Evolutionary conservation across 805 yeast species (phyloP).

Genomic region (Saturnispora bothae): DNA sequence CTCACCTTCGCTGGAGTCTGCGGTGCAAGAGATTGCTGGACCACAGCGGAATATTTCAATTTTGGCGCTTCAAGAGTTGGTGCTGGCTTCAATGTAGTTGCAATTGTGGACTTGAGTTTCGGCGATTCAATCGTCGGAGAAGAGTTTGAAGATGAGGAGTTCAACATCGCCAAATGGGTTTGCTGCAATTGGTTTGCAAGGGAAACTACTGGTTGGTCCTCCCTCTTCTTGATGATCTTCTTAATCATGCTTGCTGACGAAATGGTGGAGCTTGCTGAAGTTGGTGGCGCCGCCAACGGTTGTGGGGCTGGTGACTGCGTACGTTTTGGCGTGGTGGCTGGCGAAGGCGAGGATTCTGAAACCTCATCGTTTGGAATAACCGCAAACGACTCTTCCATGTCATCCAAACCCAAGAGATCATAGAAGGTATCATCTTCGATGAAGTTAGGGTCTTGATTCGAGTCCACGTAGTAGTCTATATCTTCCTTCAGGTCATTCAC

Average conservation of each 20-base stretch:
- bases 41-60: slow-evolving; percentile 7
- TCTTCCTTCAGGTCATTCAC: slow-evolving; percentile 78
- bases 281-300: background rate
- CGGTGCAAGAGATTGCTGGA: slow-evolving; percentile 1
- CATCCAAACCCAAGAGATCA: slow-evolving; percentile 68
- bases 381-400: slow-evolving; percentile 24
- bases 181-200: slow-evolving; percentile 13
- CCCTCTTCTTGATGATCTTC: slow-evolving; percentile 4
- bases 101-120: background rate
- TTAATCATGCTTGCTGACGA: background rate
- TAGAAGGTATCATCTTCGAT: slow-evolving; percentile 91
- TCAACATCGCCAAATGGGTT: slow-evolving; percentile 14
- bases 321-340: slow-evolving; percentile 5
- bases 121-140: slow-evolving; percentile 1
- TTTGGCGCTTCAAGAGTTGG: slow-evolving; percentile 7
- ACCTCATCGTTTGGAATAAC: slow-evolving; percentile 6
- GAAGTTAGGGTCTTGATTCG: slow-evolving; percentile 88
- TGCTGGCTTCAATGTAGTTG: slow-evolving; percentile 6
- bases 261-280: background rate
- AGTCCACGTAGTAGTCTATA: slow-evolving; percentile 84
- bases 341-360: background rate
- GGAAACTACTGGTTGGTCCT: slow-evolving; percentile 3
- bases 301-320: slow-evolving; percentile 11
- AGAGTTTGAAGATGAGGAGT: slow-evolving; percentile 16
- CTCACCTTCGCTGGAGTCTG: background rate